Conservation (phyloP, 1,139 yeast species). For the Saccharomyces hybrid region DNA sequence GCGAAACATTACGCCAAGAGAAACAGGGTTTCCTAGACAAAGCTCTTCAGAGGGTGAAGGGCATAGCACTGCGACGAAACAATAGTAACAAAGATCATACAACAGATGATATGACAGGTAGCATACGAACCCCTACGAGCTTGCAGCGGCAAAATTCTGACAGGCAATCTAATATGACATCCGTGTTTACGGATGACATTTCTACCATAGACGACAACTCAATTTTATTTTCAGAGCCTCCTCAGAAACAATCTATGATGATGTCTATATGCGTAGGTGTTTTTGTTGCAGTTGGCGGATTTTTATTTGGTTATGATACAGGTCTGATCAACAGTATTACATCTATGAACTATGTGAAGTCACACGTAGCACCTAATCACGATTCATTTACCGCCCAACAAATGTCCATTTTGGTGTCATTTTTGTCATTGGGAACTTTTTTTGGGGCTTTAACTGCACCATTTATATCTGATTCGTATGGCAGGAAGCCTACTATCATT, state of each 20-base stretch:
- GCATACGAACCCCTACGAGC: background rate
- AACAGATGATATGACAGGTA: background rate
- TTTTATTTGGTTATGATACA: slow-evolving; percentile 77
- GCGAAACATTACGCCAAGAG: slow-evolving; percentile 10
- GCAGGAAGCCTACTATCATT: slow-evolving; percentile 34
- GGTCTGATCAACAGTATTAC: slow-evolving; percentile 67
- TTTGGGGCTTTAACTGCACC: slow-evolving; percentile 72
- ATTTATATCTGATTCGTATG: slow-evolving; percentile 53
- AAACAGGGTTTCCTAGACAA: slow-evolving; percentile 12
- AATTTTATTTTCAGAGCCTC: slow-evolving; percentile 21
- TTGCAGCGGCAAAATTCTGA: background rate
- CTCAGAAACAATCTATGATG: slow-evolving; percentile 43
- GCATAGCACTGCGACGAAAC: slow-evolving; percentile 12
- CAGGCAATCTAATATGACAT: background rate
- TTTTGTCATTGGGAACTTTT: slow-evolving; percentile 68
- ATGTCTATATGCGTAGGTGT: slow-evolving; percentile 63
- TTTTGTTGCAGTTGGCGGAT: slow-evolving; percentile 77
- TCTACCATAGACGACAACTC: slow-evolving; percentile 15
- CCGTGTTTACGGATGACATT: slow-evolving; percentile 9
- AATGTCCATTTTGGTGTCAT: slow-evolving; percentile 61
- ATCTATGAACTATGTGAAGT: slow-evolving; percentile 59
- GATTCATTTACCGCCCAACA: slow-evolving; percentile 49
- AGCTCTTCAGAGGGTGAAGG: slow-evolving; percentile 14
- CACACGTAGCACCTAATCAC: slow-evolving; percentile 44
- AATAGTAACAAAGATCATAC: background rate